Evolutionary conservation across 768 basidiomycete species (phyloP).

Genomic region (Butyriboletus loyo): DNA sequence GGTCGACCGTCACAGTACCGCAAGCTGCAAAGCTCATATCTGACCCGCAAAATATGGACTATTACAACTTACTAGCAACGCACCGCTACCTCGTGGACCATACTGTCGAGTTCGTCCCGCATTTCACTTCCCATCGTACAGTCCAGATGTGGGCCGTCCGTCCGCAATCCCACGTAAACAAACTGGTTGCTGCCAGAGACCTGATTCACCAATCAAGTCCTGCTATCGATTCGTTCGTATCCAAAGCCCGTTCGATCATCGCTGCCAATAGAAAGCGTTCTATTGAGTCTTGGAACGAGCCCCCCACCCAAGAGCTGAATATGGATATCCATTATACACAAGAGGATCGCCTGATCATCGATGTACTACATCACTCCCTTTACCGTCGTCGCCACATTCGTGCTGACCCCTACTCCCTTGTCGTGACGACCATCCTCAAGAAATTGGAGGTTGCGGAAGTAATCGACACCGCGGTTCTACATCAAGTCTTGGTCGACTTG

Average conservation of each 20-base stretch:
- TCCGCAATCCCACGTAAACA: constrained; percentile 53
- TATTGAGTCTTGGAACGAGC: constrained; percentile 28
- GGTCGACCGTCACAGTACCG: constrained; percentile 52
- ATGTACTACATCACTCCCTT: constrained; percentile 55
- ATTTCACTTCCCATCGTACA: constrained; percentile 42
- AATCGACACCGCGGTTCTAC: constrained; percentile 30
- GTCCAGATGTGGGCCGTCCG: constrained; percentile 60
- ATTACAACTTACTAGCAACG: constrained; percentile 44
- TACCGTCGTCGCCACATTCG: constrained; percentile 49
- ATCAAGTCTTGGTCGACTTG: constrained; percentile 59
- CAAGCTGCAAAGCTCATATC: constrained; percentile 50
- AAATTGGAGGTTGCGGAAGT: constrained; percentile 40
- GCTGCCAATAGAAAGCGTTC: constrained; percentile 29
- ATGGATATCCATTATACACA: constrained; percentile 41
- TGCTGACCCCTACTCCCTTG: constrained; percentile 56
- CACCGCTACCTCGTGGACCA: constrained; percentile 66
- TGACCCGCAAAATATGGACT: constrained; percentile 19
- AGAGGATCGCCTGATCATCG: constrained; percentile 55
- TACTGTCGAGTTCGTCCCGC: constrained; percentile 51
- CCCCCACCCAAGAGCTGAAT: constrained; percentile 29
- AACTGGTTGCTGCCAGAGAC: constrained; percentile 43
- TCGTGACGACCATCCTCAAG: constrained; percentile 57
- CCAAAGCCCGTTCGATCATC: constrained; percentile 48
- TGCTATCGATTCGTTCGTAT: constrained; percentile 46
- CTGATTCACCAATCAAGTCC: constrained; percentile 45